Conservation (phyloP, 2,329 filamentous ascomycete species). For the Thelonectria blattea region DNA sequence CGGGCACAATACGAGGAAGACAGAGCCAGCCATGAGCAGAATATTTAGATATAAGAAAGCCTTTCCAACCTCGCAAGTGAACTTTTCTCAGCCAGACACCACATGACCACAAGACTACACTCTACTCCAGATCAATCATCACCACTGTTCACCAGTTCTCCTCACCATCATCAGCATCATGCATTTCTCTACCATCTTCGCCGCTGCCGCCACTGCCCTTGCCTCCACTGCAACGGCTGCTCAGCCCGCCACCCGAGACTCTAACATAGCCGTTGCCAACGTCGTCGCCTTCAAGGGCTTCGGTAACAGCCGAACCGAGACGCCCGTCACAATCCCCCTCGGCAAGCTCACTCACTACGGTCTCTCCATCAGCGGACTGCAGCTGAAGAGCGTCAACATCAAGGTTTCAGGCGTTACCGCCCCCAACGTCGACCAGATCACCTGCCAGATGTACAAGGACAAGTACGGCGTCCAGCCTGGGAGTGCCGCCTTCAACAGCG, state of each 20-base stretch:
- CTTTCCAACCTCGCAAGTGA: not conserved
- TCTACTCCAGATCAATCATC: not conserved
- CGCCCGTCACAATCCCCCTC: slow-evolving; percentile 10
- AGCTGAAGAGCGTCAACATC: slow-evolving; percentile 20
- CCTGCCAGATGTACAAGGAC: slow-evolving; percentile 33
- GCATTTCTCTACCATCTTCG: slow-evolving; percentile 15
- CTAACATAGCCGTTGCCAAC: slow-evolving; percentile 8
- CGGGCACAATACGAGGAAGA: not conserved
- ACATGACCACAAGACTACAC: not conserved
- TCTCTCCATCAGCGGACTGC: slow-evolving; percentile 12
- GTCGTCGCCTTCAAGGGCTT: slow-evolving; percentile 12
- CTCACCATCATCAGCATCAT: slow-evolving; percentile 5
- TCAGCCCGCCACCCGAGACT: slow-evolving; percentile 2
- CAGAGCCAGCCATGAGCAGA: not conserved
- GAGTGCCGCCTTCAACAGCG: slow-evolving; percentile 22
- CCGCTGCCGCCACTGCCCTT: slow-evolving; percentile 7
- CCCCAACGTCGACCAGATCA: slow-evolving; percentile 16
- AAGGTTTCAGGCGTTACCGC: not conserved
- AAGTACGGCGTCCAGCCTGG: slow-evolving; percentile 23
- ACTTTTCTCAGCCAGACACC: not conserved
- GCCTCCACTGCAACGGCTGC: slow-evolving; percentile 12
- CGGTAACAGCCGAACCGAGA: not conserved
- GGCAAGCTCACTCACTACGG: slow-evolving; percentile 16
- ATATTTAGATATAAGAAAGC: slow-evolving; percentile 1
- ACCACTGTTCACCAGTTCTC: not conserved